phyloP scores from a whole-genome alignment of 768 basidiomycete genomes.

The Auricularia sp. region DNA sequence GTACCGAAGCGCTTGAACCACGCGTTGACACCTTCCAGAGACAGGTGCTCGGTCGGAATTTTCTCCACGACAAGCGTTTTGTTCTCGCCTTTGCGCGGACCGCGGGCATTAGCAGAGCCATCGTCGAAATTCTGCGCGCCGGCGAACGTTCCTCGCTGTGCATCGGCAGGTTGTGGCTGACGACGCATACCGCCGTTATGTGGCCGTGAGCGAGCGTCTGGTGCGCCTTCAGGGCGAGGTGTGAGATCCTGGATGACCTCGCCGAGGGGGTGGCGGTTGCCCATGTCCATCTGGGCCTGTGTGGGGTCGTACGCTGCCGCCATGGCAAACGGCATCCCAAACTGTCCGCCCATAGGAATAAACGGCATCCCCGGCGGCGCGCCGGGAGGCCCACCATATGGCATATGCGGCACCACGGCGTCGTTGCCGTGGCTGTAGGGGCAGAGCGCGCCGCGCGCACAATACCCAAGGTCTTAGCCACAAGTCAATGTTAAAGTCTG shows the following conservation, averaged over 20 bases:
- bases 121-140: slow-evolving; percentile 58
- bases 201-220: not conserved
- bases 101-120: slow-evolving; percentile 32
- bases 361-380: slow-evolving; percentile 44
- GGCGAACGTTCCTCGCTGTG: slow-evolving; percentile 48
- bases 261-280: slow-evolving; percentile 37
- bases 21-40: slow-evolving; percentile 64
- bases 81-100: slow-evolving; percentile 33
- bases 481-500: slow-evolving; percentile 9
- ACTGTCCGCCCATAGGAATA: slow-evolving; percentile 45
- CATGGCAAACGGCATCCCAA: slow-evolving; percentile 45
- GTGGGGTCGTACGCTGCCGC: slow-evolving; percentile 55
- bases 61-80: slow-evolving; percentile 90
- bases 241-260: slow-evolving; percentile 82
- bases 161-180: slow-evolving; percentile 27
- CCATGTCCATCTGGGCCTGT: slow-evolving; percentile 74
- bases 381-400: slow-evolving; percentile 39
- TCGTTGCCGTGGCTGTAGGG: slow-evolving; percentile 91
- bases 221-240: slow-evolving; percentile 25
- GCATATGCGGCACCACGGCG: slow-evolving; percentile 58
- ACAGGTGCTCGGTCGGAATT: slow-evolving; percentile 78
- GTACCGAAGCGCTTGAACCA: slow-evolving; percentile 92
- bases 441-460: slow-evolving; percentile 78
- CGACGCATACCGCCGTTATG: slow-evolving; percentile 24
- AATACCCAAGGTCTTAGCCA: slow-evolving; percentile 75